Evolutionary conservation across 306 rosid genomes (phyloP).

Genomic region (Arachis hypogaea): DNA sequence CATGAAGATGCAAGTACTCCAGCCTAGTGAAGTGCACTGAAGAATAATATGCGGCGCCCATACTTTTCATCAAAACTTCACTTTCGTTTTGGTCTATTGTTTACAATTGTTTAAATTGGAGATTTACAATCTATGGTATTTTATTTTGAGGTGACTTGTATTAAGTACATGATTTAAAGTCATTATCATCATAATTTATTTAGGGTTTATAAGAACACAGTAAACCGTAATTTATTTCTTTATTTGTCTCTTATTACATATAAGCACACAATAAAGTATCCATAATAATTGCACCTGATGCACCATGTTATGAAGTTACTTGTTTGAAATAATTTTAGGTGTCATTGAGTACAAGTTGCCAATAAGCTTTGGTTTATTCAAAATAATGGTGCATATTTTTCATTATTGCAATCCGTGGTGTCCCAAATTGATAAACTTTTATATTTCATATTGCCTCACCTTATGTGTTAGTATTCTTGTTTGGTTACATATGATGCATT

Average conservation of each 20-base stretch:
- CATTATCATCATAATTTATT: too few relatives aligned
- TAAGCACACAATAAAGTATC: slow-evolving; percentile 6
- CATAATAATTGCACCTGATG: slow-evolving; percentile 22
- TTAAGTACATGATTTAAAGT: background rate
- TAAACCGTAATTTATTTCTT: background rate
- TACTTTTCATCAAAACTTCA: background rate
- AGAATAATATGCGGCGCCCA: background rate
- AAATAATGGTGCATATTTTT: slow-evolving; percentile 10
- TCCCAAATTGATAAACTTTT: background rate
- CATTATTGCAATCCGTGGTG: background rate
- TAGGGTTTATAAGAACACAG: too few relatives aligned
- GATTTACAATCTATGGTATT: background rate
- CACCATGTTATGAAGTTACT: slow-evolving; percentile 1
- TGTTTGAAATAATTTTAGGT: background rate
- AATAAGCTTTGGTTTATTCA: slow-evolving; percentile 1
- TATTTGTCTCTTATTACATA: background rate
- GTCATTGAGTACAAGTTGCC: slow-evolving; percentile 19
- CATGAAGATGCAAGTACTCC: slow-evolving; percentile 26
- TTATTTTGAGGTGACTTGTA: background rate
- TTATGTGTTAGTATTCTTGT: slow-evolving; percentile 16
- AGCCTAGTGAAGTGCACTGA: slow-evolving; percentile 5
- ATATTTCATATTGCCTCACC: slow-evolving; percentile 16
- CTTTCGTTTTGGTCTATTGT: background rate
- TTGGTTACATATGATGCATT: slow-evolving; percentile 13
- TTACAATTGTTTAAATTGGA: background rate